These are phyloP conservation scores for Penicillium riverlandense DNA, from an alignment of 495 filamentous ascomycete species.

Conservation along the genomic window DNA sequence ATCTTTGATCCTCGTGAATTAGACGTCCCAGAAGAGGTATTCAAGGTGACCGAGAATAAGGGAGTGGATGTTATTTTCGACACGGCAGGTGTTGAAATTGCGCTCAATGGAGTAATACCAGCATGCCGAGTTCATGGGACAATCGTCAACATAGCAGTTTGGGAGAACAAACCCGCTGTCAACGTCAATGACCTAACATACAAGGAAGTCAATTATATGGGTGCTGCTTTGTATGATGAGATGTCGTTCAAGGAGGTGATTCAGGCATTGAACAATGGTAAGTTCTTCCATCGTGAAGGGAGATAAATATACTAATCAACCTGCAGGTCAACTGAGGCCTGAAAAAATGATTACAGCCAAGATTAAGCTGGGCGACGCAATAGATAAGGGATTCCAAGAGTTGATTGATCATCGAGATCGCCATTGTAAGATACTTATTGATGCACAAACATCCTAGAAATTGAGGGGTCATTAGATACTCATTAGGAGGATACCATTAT, in stretches of 20 bases:
- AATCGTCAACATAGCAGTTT: constrained; percentile 56
- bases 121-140: constrained; percentile 46
- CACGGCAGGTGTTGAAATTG: constrained; percentile 48
- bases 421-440: constrained; percentile 35
- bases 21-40: constrained; percentile 39
- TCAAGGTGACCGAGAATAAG: constrained; percentile 36
- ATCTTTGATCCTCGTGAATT: constrained; percentile 49
- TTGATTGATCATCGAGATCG: constrained; percentile 50
- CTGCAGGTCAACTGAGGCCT: constrained; percentile 44
- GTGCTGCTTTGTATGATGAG: constrained; percentile 46
- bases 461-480: too few species aligned
- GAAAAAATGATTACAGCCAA: constrained; percentile 52
- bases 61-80: constrained; percentile 53
- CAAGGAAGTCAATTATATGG: constrained; percentile 39
- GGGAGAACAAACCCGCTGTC: constrained; percentile 46
- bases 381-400: constrained; percentile 49
- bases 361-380: constrained; percentile 46
- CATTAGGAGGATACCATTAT: too few species aligned
- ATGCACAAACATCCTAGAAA: constrained; percentile 5
- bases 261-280: constrained; percentile 41
- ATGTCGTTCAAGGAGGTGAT: constrained; percentile 50
- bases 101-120: constrained; percentile 41
- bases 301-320: neutral
- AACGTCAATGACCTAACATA: constrained; percentile 42
- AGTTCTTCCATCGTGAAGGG: constrained; percentile 3